Conservation (phyloP, 352 stramenopile genomes). For the Phytophthora pisi region DNA sequence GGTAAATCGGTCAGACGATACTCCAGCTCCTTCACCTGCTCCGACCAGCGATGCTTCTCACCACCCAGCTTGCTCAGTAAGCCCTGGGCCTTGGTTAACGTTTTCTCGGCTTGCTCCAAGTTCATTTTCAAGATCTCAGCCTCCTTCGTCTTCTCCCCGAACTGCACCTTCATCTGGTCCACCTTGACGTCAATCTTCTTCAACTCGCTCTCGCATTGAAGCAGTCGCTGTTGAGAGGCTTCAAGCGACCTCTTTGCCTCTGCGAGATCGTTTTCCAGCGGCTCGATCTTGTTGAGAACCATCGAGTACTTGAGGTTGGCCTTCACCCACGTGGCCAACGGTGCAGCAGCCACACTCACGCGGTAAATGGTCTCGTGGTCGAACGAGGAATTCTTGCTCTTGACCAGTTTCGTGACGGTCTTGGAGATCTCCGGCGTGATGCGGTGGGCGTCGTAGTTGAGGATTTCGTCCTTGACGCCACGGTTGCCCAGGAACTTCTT, state of each 20-base stretch:
- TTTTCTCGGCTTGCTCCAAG: slow-evolving; percentile 88
- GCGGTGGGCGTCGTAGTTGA: slow-evolving; percentile 94
- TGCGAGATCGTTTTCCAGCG: slow-evolving; percentile 90
- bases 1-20: slow-evolving; percentile 81
- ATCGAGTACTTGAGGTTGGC: slow-evolving; percentile 95
- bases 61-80: slow-evolving; percentile 91
- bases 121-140: slow-evolving; percentile 90
- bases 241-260: slow-evolving; percentile 90
- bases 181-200: slow-evolving; percentile 91
- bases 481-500: slow-evolving; percentile 97
- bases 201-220: slow-evolving; percentile 92
- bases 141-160: slow-evolving; percentile 92
- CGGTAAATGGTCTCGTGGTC: slow-evolving; percentile 95
- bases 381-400: slow-evolving; percentile 93
- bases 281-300: slow-evolving; percentile 96
- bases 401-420: slow-evolving; percentile 92
- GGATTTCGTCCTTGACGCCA: slow-evolving; percentile 96
- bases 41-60: slow-evolving; percentile 92
- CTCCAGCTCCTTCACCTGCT: slow-evolving; percentile 89
- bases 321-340: slow-evolving; percentile 95
- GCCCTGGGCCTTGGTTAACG: slow-evolving; percentile 91
- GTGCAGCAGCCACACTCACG: slow-evolving; percentile 93
- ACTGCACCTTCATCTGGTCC: slow-evolving; percentile 92
- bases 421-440: slow-evolving; percentile 93
- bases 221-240: slow-evolving; percentile 85